phyloP scores from a whole-genome alignment of 495 filamentous ascomycete genomes.

The Tuber umbilicatum region DNA sequence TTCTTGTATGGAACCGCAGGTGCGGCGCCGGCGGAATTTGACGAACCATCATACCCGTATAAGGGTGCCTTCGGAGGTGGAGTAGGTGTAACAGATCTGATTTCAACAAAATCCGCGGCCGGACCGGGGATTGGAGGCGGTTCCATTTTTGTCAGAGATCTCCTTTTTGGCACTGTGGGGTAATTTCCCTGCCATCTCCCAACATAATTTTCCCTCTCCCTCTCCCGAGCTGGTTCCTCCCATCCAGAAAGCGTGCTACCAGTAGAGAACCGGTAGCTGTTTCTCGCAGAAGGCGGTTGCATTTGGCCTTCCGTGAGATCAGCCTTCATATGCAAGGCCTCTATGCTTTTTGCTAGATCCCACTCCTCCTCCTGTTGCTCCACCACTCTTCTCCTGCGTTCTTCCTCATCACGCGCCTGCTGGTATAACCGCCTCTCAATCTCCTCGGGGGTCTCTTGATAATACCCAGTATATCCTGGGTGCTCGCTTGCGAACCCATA shows the following conservation, averaged over 20 bases:
- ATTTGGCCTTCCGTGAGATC: slow-evolving; percentile 27
- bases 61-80: slow-evolving; percentile 50
- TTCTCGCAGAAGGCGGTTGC: slow-evolving; percentile 12
- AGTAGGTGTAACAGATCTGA: slow-evolving; percentile 41
- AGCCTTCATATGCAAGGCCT: slow-evolving; percentile 25
- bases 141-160: slow-evolving; percentile 22
- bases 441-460: background rate
- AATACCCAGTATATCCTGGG: background rate
- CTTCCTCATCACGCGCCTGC: slow-evolving; percentile 17
- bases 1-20: slow-evolving; percentile 7
- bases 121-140: slow-evolving; percentile 24
- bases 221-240: slow-evolving; percentile 43
- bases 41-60: slow-evolving; percentile 43
- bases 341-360: slow-evolving; percentile 29
- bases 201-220: slow-evolving; percentile 44
- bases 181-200: slow-evolving; percentile 47
- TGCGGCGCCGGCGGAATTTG: background rate
- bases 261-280: slow-evolving; percentile 22
- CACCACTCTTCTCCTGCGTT: slow-evolving; percentile 14
- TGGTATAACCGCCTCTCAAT: background rate
- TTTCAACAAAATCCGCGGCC: slow-evolving; percentile 20
- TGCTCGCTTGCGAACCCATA: slow-evolving; percentile 13
- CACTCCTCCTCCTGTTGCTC: slow-evolving; percentile 28
- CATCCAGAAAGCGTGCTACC: slow-evolving; percentile 57
- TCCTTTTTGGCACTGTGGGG: slow-evolving; percentile 51